These are phyloP conservation scores for Naganishia sp. DNA, from an alignment of 1,284 basidiomycete genomes.

Conservation along the genomic window DNA sequence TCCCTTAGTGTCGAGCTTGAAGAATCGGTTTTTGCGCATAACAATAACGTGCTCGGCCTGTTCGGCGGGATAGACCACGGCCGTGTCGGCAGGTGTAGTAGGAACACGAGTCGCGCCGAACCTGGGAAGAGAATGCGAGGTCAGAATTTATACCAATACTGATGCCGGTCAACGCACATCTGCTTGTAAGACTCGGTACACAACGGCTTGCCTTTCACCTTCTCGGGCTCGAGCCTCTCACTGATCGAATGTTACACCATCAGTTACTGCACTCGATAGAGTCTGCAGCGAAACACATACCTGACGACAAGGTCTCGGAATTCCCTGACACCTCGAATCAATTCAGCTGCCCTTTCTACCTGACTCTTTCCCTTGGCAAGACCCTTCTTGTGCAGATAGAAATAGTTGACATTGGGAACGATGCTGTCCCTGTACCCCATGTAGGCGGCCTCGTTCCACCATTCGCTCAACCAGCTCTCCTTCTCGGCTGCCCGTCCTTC, in stretches of 20 bases:
- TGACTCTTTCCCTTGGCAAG: slow-evolving; percentile 59
- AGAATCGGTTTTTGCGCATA: slow-evolving; percentile 88
- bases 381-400: slow-evolving; percentile 83
- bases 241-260: slow-evolving; percentile 51
- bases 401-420: slow-evolving; percentile 93
- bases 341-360: slow-evolving; percentile 70
- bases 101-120: slow-evolving; percentile 92
- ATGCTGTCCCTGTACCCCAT: slow-evolving; percentile 68
- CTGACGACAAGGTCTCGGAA: slow-evolving; percentile 80
- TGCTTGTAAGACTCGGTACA: slow-evolving; percentile 95
- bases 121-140: slow-evolving; percentile 49
- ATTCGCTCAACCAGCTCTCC: slow-evolving; percentile 88
- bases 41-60: slow-evolving; percentile 87
- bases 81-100: slow-evolving; percentile 76
- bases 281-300: slow-evolving; percentile 51
- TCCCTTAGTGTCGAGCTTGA: slow-evolving; percentile 69
- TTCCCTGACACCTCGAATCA: slow-evolving; percentile 78
- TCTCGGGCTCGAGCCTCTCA: slow-evolving; percentile 84
- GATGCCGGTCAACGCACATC: slow-evolving; percentile 60
- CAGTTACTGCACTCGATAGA: neutral
- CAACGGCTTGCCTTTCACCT: slow-evolving; percentile 76
- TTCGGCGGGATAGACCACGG: slow-evolving; percentile 74
- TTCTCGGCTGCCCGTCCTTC: slow-evolving; percentile 65
- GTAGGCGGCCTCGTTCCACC: slow-evolving; percentile 93
- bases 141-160: slow-evolving; percentile 1